These are phyloP conservation scores for Alternaria angustiovoidea DNA, from an alignment of 2,329 filamentous ascomycete species.

Conservation along the genomic window DNA sequence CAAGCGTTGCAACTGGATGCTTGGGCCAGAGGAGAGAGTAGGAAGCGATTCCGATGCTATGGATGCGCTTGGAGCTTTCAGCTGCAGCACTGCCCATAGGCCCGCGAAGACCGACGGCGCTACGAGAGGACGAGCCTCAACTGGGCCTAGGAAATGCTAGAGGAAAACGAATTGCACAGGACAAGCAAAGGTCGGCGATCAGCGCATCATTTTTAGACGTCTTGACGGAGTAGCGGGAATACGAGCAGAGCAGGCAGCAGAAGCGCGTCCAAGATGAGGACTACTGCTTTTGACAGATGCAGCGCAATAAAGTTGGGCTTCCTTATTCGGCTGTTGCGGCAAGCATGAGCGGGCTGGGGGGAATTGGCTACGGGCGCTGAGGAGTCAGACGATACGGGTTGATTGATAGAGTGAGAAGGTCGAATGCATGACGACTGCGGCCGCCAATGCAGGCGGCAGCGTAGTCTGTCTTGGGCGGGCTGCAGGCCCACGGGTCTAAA, in stretches of 20 bases:
- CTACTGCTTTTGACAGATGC: conserved; percentile 24
- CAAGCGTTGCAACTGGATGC: conserved; percentile 25
- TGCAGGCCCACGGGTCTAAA: conserved; percentile 30
- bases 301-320: conserved; percentile 38
- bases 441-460: conserved; percentile 44
- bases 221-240: conserved; percentile 28
- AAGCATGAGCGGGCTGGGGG: conserved; percentile 37
- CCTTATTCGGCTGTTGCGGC: conserved; percentile 49
- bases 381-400: conserved; percentile 47
- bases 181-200: conserved; percentile 35
- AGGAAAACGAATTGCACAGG: conserved; percentile 33
- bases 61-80: conserved; percentile 26
- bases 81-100: conserved; percentile 19
- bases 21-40: conserved; percentile 27
- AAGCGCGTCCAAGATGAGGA: neutral
- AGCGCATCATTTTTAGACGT: conserved; percentile 22
- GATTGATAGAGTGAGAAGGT: conserved; percentile 36
- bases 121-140: conserved; percentile 18
- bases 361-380: conserved; percentile 17
- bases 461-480: conserved; percentile 29
- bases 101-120: conserved; percentile 14
- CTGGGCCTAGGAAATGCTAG: conserved; percentile 18
- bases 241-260: conserved; percentile 25
- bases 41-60: conserved; percentile 33
- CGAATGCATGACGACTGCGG: conserved; percentile 48